These are phyloP conservation scores for Fragaria nilgerrensis DNA, from an alignment of 306 rosid genomes.

Conservation along the genomic window DNA sequence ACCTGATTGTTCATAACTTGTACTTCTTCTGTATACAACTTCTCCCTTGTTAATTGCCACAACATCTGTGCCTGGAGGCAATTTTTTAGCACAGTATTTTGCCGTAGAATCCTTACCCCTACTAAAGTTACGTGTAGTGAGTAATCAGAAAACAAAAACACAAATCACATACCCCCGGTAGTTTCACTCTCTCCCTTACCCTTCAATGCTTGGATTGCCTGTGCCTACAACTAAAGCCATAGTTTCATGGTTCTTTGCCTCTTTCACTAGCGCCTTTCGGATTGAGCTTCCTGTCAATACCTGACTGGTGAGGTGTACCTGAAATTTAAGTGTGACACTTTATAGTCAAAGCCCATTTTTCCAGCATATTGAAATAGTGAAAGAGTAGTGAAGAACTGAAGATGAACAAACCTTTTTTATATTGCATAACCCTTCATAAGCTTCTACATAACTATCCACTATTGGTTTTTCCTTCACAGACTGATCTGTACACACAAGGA, in stretches of 20 bases:
- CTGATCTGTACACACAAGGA: constrained; percentile 33
- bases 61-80: constrained; percentile 64
- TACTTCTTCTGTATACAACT: constrained; percentile 60
- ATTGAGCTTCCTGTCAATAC: constrained; percentile 58
- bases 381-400: not conserved
- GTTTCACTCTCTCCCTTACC: constrained; percentile 42
- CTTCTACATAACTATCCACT: constrained; percentile 66
- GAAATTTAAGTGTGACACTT: constrained; percentile 26
- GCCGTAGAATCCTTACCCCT: constrained; percentile 62
- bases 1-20: constrained; percentile 68
- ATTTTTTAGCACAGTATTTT: constrained; percentile 62
- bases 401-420: constrained; percentile 50
- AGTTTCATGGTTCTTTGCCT: constrained; percentile 59
- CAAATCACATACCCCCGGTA: constrained; percentile 3
- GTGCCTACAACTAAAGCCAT: constrained; percentile 67
- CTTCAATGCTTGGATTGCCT: constrained; percentile 33
- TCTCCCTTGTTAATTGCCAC: constrained; percentile 65
- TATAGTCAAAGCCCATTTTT: constrained; percentile 5
- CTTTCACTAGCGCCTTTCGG: constrained; percentile 56
- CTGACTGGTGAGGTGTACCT: constrained; percentile 64
- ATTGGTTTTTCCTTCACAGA: constrained; percentile 42
- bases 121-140: constrained; percentile 29
- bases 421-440: constrained; percentile 60
- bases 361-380: not conserved
- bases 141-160: constrained; percentile 21